A percentile compares a stretch with the other conserved stretches of the same genome.
Conservation (phyloP, 2,329 filamentous ascomycete genomes). For the Aureobasidium sp. region DNA sequence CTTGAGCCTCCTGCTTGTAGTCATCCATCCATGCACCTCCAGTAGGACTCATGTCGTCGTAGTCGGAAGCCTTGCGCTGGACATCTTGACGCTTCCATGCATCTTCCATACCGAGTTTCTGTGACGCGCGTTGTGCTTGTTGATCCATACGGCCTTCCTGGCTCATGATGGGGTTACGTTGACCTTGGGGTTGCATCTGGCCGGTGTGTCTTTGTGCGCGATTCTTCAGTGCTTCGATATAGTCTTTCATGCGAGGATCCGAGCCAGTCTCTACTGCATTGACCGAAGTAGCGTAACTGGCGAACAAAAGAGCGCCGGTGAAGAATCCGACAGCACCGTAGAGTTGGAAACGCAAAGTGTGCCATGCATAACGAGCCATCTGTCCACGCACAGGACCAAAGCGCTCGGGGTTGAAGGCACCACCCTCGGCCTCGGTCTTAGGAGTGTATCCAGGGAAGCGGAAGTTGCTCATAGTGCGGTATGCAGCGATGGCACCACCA, state of each 20-base stretch:
- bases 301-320: constrained; percentile 27
- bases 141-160: constrained; percentile 15
- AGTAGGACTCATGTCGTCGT: constrained; percentile 35
- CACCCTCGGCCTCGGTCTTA: constrained; percentile 27
- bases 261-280: constrained; percentile 28
- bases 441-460: constrained; percentile 37
- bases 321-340: constrained; percentile 27
- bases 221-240: constrained; percentile 30
- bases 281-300: constrained; percentile 26
- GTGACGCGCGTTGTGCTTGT: constrained; percentile 13
- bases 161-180: constrained; percentile 13
- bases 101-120: not conserved
- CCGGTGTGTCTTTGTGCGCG: constrained; percentile 20
- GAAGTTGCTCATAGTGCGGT: constrained; percentile 27
- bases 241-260: constrained; percentile 35
- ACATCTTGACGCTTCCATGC: constrained; percentile 10
- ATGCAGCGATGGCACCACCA: constrained; percentile 28
- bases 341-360: constrained; percentile 23
- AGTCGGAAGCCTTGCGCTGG: constrained; percentile 8
- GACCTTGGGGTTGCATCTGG: constrained; percentile 8
- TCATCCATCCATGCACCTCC: constrained; percentile 26
- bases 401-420: constrained; percentile 32
- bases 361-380: constrained; percentile 27
- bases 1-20: constrained; percentile 22
- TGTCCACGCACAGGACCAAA: constrained; percentile 28